Evolutionary conservation across 129 eudicot genomes (phyloP).

Genomic region (Centaurea solstitialis): DNA sequence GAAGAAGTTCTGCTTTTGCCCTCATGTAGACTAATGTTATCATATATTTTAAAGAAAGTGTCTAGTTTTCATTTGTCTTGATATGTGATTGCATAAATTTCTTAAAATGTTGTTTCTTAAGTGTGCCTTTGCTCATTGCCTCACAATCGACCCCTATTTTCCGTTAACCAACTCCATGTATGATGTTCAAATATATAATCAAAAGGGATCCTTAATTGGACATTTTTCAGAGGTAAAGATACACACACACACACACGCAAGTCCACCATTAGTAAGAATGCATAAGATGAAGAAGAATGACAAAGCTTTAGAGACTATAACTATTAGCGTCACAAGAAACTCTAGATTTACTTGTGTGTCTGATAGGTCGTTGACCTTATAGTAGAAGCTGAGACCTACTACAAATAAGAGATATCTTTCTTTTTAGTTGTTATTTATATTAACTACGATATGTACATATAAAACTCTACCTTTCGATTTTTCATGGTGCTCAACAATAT

Average conservation of each 20-base stretch:
- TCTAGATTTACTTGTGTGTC: too few relatives aligned
- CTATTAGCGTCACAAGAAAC: too few relatives aligned
- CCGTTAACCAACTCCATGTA: not conserved
- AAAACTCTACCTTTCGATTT: not conserved
- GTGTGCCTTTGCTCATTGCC: not conserved
- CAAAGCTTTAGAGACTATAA: too few relatives aligned
- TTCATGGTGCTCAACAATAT: not conserved
- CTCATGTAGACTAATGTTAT: too few relatives aligned
- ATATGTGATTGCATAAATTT: not conserved
- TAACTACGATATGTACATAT: not conserved
- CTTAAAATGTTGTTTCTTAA: not conserved
- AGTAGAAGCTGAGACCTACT: too few relatives aligned
- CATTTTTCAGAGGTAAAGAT: not conserved
- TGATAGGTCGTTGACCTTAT: too few relatives aligned
- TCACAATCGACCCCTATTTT: not conserved
- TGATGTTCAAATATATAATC: not conserved
- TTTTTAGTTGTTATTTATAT: too few relatives aligned
- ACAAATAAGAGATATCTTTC: too few relatives aligned
- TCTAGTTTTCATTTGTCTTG: not conserved
- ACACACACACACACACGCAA: too few relatives aligned
- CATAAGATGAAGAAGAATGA: too few relatives aligned
- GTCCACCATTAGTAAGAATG: not conserved
- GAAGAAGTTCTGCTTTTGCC: too few relatives aligned
- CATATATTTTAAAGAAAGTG: not conserved
- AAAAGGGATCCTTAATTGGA: not conserved